Evolutionary conservation across 805 yeast genomes (phyloP).

Genomic region (Saccharomycopsis babjevae): DNA sequence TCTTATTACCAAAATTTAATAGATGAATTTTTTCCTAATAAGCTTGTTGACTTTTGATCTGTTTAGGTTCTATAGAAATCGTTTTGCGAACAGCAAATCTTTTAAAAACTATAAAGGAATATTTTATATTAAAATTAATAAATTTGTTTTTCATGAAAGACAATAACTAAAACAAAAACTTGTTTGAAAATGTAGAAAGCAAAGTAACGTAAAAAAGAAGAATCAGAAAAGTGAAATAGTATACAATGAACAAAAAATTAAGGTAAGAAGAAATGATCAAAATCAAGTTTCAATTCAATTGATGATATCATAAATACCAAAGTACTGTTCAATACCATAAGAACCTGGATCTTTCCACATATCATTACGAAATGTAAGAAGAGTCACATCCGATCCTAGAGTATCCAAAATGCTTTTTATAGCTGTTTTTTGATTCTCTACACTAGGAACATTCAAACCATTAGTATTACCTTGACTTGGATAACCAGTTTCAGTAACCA

Average conservation of each 20-base stretch:
- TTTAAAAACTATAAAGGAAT: no score
- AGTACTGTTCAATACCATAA: conserved; percentile 78
- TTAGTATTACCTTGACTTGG: conserved; percentile 65
- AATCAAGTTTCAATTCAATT: conserved; percentile 8
- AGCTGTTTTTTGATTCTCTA: conserved; percentile 63
- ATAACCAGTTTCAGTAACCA: conserved; percentile 82
- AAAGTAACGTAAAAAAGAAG: background rate
- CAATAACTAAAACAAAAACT: conserved; percentile 9
- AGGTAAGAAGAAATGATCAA: background rate
- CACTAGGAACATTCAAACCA: conserved; percentile 65
- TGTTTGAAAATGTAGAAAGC: background rate
- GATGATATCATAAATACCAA: conserved; percentile 48
- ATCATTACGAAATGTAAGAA: conserved; percentile 76
- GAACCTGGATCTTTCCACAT: conserved; percentile 81
- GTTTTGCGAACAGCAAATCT: no score
- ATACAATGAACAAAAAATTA: background rate
- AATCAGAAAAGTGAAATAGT: background rate
- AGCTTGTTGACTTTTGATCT: conserved; percentile 42
- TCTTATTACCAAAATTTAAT: conserved; percentile 53
- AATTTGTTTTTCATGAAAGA: no score
- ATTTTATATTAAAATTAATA: no score
- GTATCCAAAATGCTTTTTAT: conserved; percentile 49
- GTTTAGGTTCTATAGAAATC: background rate
- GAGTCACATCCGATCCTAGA: conserved; percentile 51
- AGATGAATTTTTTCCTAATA: conserved; percentile 55